phyloP scores from a whole-genome alignment of 2,329 filamentous ascomycete genomes.

The Cordyceps tenuipes region DNA sequence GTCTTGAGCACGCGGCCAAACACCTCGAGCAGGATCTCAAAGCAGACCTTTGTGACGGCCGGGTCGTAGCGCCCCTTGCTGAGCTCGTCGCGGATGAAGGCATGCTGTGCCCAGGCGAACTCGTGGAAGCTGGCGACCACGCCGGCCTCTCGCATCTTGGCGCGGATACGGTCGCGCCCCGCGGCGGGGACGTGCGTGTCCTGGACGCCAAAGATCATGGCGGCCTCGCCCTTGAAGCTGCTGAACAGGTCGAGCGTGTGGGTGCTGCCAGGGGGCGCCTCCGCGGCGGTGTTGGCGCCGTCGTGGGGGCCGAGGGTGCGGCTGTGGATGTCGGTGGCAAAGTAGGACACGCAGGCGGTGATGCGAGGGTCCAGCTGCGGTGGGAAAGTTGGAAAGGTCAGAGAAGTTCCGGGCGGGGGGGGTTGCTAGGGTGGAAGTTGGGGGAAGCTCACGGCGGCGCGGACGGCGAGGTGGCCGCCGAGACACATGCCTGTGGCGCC shows the following conservation, averaged over 20 bases:
- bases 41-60: slow-evolving; percentile 77
- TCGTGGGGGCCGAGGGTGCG: slow-evolving; percentile 59
- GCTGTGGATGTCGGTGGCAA: slow-evolving; percentile 84
- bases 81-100: slow-evolving; percentile 87
- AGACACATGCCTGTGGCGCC: slow-evolving; percentile 87
- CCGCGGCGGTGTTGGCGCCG: slow-evolving; percentile 37
- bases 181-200: slow-evolving; percentile 83
- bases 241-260: slow-evolving; percentile 47
- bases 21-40: slow-evolving; percentile 80
- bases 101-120: slow-evolving; percentile 88
- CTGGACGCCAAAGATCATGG: slow-evolving; percentile 86
- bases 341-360: slow-evolving; percentile 73
- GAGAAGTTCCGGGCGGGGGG: neutral
- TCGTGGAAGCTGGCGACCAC: slow-evolving; percentile 77
- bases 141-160: slow-evolving; percentile 68
- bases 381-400: neutral
- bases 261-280: slow-evolving; percentile 27
- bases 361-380: slow-evolving; percentile 63
- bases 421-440: neutral
- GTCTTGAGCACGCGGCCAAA: slow-evolving; percentile 72
- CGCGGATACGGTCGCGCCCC: slow-evolving; percentile 75
- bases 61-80: slow-evolving; percentile 93
- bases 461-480: slow-evolving; percentile 74
- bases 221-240: slow-evolving; percentile 72
- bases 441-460: slow-evolving; percentile 37